Evolutionary conservation across 2,329 filamentous ascomycete species (phyloP), one percentile per base, ranked within the genome.

Genomic region (Apiospora marii): DNA sequence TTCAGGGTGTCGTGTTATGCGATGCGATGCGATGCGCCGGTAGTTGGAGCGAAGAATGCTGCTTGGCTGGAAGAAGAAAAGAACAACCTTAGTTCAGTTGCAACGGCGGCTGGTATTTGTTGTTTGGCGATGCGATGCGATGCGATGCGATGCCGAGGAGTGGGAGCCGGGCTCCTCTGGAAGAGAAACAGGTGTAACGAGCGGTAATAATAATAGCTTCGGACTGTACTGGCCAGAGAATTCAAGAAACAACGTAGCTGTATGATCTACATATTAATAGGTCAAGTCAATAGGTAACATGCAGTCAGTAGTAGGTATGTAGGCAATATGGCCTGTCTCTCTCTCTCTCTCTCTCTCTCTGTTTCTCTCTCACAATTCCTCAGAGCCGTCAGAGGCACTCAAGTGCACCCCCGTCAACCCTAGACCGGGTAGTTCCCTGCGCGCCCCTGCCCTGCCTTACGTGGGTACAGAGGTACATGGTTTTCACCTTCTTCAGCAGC

Each of bases 1-100:
- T 64, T 30, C 58, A n/a, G 58, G 58, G 30, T 41, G 58, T 41
- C 34, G 27, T 41, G 58, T n/a, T n/a, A 64, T 64, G 58, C 58
- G 58, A 64, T 41, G 58, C 58, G 58, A 64, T 41, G 34, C 58
- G 58, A 37, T 41, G 58, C 58, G 58, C 53, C 53, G 53, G 53
- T 61, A 64, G 30, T 64, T 64, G 58, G 58, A 41, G 58, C 30
- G 34, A 41, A 64, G 58, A 64, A 64, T 64, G 19, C 58, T 41
- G 58, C 58, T 64, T 64, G 58, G 58, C 58, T 64, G 58, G 58
- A 64, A 64, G 58, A 64, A 64, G 34, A 22, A 41, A 64, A 64
- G 58, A 64, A 64, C 58, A 64, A 64, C 58, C 58, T 64, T 64
- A 64, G 58, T 64, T n/a, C 14, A 64, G 58, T 22, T 64, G 58